Evolutionary conservation across 2,329 filamentous ascomycete genomes (phyloP), one percentile per base, ranked within the genome.

Genomic region (Mycogone perniciosa): DNA sequence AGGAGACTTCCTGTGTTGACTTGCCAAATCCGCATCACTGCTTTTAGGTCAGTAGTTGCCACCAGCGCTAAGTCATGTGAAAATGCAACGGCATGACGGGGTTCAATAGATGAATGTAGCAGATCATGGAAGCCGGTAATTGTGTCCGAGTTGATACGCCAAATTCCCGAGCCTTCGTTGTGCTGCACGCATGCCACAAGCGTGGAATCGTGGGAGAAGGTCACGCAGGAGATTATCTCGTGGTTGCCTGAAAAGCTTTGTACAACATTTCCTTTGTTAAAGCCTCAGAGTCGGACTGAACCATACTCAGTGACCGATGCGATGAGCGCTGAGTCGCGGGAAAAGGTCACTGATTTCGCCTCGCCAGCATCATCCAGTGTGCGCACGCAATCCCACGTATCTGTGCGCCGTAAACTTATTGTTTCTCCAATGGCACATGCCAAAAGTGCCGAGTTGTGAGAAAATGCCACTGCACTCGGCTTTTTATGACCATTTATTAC

Each of bases 131-230:
- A 30, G 20, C 6, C 29, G 8, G 29, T 11, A 2, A 27, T 29
- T 5, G 11, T n/a, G n/a, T 26, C 11, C 20, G 20, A 20, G 20
- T 20, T 20, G 10, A 11, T 43, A 29, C 46, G 27, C 54, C 54
- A 54, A n/a, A 56, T 33, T 5, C 30, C 13, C 11, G 52, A 30
- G 2, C 26, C 37, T 5, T 8, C 3, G 13, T 52, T 31, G 5
- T 5, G 4, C 2, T 46, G 52, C 5, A 5, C 43, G 11, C 49
- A 48, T 33, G 43, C 52, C 8, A 56, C 9, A 6, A 47, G n/a
- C 11, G 26, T 31, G 4, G 40, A 46, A 46, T 43, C 27, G 30
- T 30, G n/a, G 10, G 41, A 43, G 27, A 43, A 43, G 27, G 7
- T 29, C 27, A 43, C 41, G n/a, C 5, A 31, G 5, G 29, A 9